phyloP scores from a whole-genome alignment of 192 early-diverging fungal genomes.

The Podila horticola region DNA sequence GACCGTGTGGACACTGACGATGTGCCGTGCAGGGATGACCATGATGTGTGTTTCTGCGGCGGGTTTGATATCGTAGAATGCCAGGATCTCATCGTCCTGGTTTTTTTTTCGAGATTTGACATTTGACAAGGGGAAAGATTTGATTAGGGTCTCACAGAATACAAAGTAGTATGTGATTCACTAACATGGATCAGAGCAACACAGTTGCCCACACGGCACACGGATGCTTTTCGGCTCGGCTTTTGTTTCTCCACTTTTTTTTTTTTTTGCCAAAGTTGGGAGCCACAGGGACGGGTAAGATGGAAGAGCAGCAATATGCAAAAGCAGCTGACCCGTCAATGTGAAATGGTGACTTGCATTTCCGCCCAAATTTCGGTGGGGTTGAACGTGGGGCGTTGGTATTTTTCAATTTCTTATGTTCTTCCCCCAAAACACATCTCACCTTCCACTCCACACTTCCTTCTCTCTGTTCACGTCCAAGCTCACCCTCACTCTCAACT shows the following conservation, averaged over 20 bases:
- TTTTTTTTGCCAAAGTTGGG: neutral
- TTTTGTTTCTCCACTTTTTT: neutral
- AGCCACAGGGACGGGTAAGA: neutral
- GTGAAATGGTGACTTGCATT: neutral
- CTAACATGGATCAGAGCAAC: neutral
- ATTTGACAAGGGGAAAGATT: neutral
- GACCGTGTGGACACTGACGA: conserved; percentile 54
- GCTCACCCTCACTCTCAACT: neutral
- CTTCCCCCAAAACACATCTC: too few relatives aligned
- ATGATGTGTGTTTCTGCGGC: conserved; percentile 54
- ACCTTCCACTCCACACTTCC: neutral
- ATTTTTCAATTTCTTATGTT: neutral
- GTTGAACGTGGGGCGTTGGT: neutral
- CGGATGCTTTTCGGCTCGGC: neutral
- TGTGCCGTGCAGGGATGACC: conserved; percentile 52
- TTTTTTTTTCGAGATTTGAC: neutral
- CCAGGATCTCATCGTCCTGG: conserved; percentile 53
- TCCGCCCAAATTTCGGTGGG: neutral
- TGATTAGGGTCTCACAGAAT: neutral
- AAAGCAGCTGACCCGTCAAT: too few relatives aligned
- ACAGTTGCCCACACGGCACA: too few relatives aligned
- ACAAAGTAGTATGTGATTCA: neutral
- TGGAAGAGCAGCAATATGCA: neutral
- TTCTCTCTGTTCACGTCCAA: neutral
- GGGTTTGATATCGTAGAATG: conserved; percentile 56